Evolutionary conservation across 495 filamentous ascomycete genomes (phyloP).

Genomic region (Paragyromitra xinjiangensis): DNA sequence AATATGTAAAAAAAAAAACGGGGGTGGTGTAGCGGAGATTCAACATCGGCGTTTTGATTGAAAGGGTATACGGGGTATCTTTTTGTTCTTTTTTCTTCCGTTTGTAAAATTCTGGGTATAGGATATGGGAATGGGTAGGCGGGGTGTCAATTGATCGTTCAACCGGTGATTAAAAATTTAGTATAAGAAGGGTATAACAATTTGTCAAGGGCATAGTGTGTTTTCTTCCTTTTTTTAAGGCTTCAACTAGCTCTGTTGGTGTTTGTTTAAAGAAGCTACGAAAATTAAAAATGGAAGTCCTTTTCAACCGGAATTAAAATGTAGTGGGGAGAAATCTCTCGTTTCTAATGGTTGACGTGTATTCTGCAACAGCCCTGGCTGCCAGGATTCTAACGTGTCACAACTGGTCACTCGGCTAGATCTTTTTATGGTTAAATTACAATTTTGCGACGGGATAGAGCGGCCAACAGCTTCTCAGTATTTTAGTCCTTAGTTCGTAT

Average conservation of each 20-base stretch:
- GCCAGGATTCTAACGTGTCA: too few relatives aligned
- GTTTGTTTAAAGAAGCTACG: background rate
- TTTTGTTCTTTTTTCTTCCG: constrained; percentile 38
- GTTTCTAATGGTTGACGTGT: background rate
- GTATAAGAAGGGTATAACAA: constrained; percentile 3
- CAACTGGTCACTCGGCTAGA: too few relatives aligned
- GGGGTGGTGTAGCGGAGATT: constrained; percentile 63
- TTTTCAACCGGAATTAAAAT: constrained; percentile 32
- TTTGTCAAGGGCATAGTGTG: constrained; percentile 5
- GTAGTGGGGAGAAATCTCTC: background rate
- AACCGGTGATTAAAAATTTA: constrained; percentile 48
- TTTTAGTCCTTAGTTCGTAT: too few relatives aligned
- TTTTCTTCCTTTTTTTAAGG: constrained; percentile 13
- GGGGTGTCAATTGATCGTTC: constrained; percentile 54
- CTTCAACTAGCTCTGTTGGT: constrained; percentile 10
- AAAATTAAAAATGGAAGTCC: constrained; percentile 35
- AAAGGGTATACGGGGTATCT: constrained; percentile 38
- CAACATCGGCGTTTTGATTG: constrained; percentile 66
- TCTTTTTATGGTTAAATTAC: too few relatives aligned
- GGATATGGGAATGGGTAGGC: constrained; percentile 35
- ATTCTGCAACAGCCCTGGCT: too few relatives aligned
- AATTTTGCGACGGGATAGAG: too few relatives aligned
- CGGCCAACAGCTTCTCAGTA: too few relatives aligned
- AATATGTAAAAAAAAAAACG: constrained; percentile 35
- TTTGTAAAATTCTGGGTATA: constrained; percentile 44